Conservation (phyloP, 345 rosid genomes). For the Lepidium didymum region DNA sequence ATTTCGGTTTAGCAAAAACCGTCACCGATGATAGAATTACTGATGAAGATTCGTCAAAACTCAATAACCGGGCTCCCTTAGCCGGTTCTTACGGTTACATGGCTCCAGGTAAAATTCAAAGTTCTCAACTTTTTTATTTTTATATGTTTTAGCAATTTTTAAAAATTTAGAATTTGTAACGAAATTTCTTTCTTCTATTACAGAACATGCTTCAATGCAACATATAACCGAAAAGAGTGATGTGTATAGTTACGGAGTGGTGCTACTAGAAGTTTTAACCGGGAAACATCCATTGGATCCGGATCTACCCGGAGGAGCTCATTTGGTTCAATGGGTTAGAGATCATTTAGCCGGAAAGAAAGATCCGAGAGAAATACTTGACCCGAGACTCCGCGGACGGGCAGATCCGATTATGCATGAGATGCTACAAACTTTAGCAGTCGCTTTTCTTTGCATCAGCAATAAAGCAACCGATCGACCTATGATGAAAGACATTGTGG, state of each 20-base stretch:
- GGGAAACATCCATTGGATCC: conserved; percentile 96
- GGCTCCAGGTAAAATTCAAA: conserved; percentile 68
- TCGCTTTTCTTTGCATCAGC: conserved; percentile 75
- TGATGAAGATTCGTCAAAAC: conserved; percentile 34
- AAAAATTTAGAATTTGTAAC: background rate
- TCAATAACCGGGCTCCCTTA: conserved; percentile 54
- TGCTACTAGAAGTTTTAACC: conserved; percentile 71
- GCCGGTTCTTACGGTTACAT: conserved; percentile 97
- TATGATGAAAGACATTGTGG: conserved; percentile 79
- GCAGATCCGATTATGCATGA: conserved; percentile 82
- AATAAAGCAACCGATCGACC: conserved; percentile 58
- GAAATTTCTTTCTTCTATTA: background rate
- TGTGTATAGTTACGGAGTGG: conserved; percentile 84
- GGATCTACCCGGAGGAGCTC: conserved; percentile 69
- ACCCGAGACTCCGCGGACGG: conserved; percentile 65
- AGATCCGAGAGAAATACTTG: conserved; percentile 62
- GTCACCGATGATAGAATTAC: conserved; percentile 18
- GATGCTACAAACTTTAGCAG: conserved; percentile 83
- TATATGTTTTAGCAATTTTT: background rate
- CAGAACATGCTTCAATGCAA: conserved; percentile 84
- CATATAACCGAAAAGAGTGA: conserved; percentile 80
- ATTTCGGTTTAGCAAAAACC: conserved; percentile 76
- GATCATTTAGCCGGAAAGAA: conserved; percentile 62
- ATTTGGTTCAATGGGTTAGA: conserved; percentile 81
- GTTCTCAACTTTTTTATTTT: background rate